A percentile compares a stretch with the other conserved stretches of the same genome.
These are phyloP conservation scores for Kwoniella mangroviensis DNA, from an alignment of 768 basidiomycete genomes.

Conservation along the genomic window DNA sequence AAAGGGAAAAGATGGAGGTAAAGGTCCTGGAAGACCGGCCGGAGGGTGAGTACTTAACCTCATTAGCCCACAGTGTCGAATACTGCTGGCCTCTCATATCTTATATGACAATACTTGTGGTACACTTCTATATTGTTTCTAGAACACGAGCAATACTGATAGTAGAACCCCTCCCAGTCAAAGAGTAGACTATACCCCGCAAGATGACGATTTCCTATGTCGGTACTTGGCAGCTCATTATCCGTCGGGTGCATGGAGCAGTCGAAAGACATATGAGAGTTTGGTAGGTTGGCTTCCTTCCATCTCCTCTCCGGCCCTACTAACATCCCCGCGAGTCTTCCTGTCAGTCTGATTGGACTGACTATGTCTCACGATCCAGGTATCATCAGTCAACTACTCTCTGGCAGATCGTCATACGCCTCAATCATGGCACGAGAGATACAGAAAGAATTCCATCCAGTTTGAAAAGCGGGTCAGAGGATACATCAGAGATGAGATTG, in stretches of 20 bases:
- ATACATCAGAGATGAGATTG: slow-evolving; percentile 26
- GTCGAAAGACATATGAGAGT: slow-evolving; percentile 39
- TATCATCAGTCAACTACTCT: slow-evolving; percentile 23
- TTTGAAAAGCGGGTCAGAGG: slow-evolving; percentile 29
- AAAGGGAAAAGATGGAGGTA: slow-evolving; percentile 3
- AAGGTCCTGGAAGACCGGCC: slow-evolving; percentile 46
- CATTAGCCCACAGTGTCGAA: background rate
- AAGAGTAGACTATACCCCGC: slow-evolving; percentile 38
- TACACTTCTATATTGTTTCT: too few relatives aligned
- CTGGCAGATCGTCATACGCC: slow-evolving; percentile 31
- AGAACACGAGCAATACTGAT: background rate
- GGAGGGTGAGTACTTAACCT: slow-evolving; percentile 39
- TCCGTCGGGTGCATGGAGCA: slow-evolving; percentile 42
- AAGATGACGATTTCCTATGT: slow-evolving; percentile 49
- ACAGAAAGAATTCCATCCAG: slow-evolving; percentile 39
- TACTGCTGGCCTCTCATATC: background rate
- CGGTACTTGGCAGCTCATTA: slow-evolving; percentile 43
- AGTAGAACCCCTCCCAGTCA: slow-evolving; percentile 18
- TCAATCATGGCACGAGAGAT: slow-evolving; percentile 53
- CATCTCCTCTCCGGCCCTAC: background rate
- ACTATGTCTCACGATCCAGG: slow-evolving; percentile 8
- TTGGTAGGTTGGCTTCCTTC: slow-evolving; percentile 31
- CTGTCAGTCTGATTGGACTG: background rate
- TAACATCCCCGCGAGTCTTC: background rate
- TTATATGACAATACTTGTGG: background rate